These are phyloP conservation scores for Apiospora malaysiana DNA, from an alignment of 2,329 filamentous ascomycete genomes.

Conservation along the genomic window DNA sequence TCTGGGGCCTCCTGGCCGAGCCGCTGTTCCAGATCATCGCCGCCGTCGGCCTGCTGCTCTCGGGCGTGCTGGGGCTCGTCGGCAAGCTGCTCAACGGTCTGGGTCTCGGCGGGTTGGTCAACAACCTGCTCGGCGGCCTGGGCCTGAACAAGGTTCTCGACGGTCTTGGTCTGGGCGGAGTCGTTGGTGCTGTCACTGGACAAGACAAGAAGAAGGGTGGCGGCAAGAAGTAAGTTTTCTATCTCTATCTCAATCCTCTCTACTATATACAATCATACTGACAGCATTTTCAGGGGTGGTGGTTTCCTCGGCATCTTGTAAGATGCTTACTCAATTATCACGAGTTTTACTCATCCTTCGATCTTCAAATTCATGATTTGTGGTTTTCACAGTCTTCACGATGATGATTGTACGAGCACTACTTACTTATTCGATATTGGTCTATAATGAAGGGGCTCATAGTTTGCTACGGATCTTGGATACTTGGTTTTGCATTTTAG, in stretches of 20 bases:
- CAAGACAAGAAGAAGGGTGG: slow-evolving; percentile 46
- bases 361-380: not conserved
- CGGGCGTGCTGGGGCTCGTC: slow-evolving; percentile 83
- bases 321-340: not conserved
- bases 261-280: not conserved
- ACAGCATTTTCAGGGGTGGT: slow-evolving; percentile 22
- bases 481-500: not conserved
- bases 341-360: not conserved
- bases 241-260: not conserved
- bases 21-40: slow-evolving; percentile 92
- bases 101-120: slow-evolving; percentile 81
- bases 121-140: slow-evolving; percentile 77
- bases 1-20: slow-evolving; percentile 83
- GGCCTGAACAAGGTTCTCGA: slow-evolving; percentile 78
- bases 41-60: slow-evolving; percentile 82
- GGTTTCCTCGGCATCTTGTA: slow-evolving; percentile 30
- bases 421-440: not conserved
- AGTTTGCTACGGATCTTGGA: not conserved
- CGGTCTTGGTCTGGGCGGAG: slow-evolving; percentile 68
- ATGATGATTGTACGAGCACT: slow-evolving; percentile 7
- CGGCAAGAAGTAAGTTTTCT: slow-evolving; percentile 26
- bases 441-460: not conserved
- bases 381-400: not conserved
- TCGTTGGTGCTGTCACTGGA: slow-evolving; percentile 51
- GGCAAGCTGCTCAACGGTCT: slow-evolving; percentile 81